A percentile compares a stretch with the other conserved stretches of the same genome.
These are phyloP conservation scores for Tolypocladium inflatum DNA, from an alignment of 2,329 filamentous ascomycete genomes.

Conservation along the genomic window DNA sequence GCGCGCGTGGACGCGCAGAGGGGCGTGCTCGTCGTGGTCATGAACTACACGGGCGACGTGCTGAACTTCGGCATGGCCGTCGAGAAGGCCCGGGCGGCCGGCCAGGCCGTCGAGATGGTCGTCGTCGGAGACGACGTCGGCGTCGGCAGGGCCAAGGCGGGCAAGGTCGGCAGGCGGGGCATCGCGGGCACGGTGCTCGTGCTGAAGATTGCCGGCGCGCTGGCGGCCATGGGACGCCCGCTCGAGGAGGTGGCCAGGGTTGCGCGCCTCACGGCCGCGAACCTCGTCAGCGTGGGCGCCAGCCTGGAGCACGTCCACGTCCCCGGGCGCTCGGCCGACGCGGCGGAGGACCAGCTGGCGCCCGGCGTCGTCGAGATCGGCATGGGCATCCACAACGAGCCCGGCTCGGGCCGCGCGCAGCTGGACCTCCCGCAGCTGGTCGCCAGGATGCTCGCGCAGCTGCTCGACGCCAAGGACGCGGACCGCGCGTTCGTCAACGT, in stretches of 20 bases:
- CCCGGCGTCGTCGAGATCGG: conserved; percentile 53
- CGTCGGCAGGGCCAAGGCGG: conserved; percentile 69
- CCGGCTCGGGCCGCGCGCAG: conserved; percentile 43
- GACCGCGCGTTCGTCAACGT: conserved; percentile 63
- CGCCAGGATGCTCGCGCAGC: conserved; percentile 57
- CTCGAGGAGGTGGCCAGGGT: conserved; percentile 65
- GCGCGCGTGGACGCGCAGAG: conserved; percentile 59
- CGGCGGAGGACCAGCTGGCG: conserved; percentile 36
- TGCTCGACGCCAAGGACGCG: conserved; percentile 54
- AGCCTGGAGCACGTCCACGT: conserved; percentile 90
- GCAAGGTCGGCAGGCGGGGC: conserved; percentile 86
- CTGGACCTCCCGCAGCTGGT: conserved; percentile 46
- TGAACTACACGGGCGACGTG: conserved; percentile 90
- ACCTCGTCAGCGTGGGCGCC: conserved; percentile 76
- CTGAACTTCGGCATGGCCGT: conserved; percentile 91
- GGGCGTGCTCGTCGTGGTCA: conserved; percentile 82
- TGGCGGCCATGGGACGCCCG: conserved; percentile 60
- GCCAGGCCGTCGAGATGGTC: conserved; percentile 74
- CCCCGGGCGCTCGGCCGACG: conserved; percentile 59
- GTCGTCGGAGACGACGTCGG: conserved; percentile 89
- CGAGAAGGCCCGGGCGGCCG: conserved; percentile 79
- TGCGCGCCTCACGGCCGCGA: conserved; percentile 61
- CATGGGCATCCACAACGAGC: conserved; percentile 72
- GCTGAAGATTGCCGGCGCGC: conserved; percentile 79
- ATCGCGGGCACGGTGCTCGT: conserved; percentile 88